phyloP scores from a whole-genome alignment of 805 yeast genomes.

The Candida andamanensis region DNA sequence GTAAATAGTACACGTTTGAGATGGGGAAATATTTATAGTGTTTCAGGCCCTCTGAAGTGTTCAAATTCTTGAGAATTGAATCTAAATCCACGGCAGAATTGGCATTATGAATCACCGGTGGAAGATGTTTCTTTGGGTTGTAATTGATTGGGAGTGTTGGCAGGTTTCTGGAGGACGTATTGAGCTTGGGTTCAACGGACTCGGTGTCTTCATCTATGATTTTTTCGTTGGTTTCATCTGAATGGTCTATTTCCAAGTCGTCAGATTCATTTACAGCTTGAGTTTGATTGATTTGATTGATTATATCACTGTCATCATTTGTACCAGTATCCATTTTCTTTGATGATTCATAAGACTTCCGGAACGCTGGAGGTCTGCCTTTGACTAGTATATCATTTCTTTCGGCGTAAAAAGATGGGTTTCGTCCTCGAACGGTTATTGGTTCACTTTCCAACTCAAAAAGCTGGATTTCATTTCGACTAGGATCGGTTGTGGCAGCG shows the following conservation, averaged over 20 bases:
- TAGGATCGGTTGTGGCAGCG: conserved; percentile 14
- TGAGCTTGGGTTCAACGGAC: not conserved
- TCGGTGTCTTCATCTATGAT: conserved; percentile 1
- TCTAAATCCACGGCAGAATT: not conserved
- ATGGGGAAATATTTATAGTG: conserved; percentile 49
- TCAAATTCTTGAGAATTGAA: not conserved
- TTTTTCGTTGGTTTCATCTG: conserved; percentile 4
- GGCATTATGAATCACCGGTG: not conserved
- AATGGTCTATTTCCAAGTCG: conserved; percentile 8
- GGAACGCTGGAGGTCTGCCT: conserved; percentile 16
- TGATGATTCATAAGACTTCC: conserved; percentile 14
- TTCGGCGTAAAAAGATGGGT: conserved; percentile 55
- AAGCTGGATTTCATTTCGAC: conserved; percentile 26
- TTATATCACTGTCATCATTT: not conserved
- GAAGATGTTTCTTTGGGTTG: not conserved
- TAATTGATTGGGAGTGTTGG: no score
- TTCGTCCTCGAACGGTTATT: conserved; percentile 55
- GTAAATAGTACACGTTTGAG: conserved; percentile 46
- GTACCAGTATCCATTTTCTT: not conserved
- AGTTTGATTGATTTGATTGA: conserved; percentile 1
- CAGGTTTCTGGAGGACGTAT: conserved; percentile 2
- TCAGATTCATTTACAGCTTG: conserved; percentile 7
- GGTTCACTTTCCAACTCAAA: conserved; percentile 36
- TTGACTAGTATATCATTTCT: conserved; percentile 45
- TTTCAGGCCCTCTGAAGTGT: not conserved